Conservation (phyloP, 2,329 filamentous ascomycete genomes). For the Neopestalotiopsis clavispora region DNA sequence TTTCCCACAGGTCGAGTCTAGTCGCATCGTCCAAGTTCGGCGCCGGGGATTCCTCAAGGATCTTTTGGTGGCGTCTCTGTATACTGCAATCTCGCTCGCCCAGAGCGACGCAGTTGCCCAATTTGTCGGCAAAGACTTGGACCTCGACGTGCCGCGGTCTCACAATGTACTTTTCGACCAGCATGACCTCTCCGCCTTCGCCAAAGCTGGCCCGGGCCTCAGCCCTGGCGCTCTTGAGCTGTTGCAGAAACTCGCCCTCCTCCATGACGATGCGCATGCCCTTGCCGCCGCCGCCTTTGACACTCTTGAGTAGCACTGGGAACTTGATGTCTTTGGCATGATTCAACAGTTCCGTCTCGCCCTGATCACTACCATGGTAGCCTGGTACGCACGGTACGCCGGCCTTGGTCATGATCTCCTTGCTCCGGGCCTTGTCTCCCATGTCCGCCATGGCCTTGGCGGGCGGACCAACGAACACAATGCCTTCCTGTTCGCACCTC, state of each 20-base stretch:
- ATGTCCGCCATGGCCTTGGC: conserved; percentile 78
- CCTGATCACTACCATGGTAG: conserved; percentile 89
- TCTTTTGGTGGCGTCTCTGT: conserved; percentile 87
- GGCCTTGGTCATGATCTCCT: conserved; percentile 96
- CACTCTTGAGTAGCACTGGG: conserved; percentile 79
- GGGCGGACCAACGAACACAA: conserved; percentile 94
- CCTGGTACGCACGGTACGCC: conserved; percentile 95
- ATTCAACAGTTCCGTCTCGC: conserved; percentile 60
- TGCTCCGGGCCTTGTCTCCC: conserved; percentile 71
- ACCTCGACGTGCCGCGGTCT: conserved; percentile 86
- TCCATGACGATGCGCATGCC: conserved; percentile 78
- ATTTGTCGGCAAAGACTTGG: conserved; percentile 84
- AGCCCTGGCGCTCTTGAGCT: conserved; percentile 74
- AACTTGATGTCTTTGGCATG: conserved; percentile 75
- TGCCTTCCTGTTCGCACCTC: conserved; percentile 85
- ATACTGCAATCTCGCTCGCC: conserved; percentile 89
- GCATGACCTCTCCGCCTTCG: conserved; percentile 77
- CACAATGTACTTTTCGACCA: conserved; percentile 83
- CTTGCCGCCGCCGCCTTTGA: conserved; percentile 82
- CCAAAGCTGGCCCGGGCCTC: conserved; percentile 82
- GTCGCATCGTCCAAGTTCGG: conserved; percentile 66
- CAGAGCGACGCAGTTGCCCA: conserved; percentile 80
- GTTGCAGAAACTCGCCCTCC: conserved; percentile 71
- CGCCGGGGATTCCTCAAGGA: conserved; percentile 87
- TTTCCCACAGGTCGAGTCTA: conserved; percentile 67